Evolutionary conservation across 2,329 filamentous ascomycete species (phyloP).

Genomic region (Anthostomella pinea): DNA sequence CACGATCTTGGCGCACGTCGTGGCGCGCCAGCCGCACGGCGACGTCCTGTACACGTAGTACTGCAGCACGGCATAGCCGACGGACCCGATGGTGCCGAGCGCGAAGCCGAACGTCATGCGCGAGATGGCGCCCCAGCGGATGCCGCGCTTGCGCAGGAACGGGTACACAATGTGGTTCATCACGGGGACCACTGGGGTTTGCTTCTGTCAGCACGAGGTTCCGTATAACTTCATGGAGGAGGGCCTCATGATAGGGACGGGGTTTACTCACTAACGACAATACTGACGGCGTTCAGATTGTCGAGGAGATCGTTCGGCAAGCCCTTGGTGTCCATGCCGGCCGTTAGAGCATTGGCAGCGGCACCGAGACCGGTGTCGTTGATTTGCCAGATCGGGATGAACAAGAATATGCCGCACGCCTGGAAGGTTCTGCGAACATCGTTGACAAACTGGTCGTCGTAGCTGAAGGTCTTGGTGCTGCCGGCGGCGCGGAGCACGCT

Average conservation of each 20-base stretch:
- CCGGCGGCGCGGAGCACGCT: conserved; percentile 42
- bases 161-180: conserved; percentile 43
- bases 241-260: neutral
- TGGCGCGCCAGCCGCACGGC: conserved; percentile 29
- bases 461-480: conserved; percentile 39
- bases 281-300: conserved; percentile 43
- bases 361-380: conserved; percentile 42
- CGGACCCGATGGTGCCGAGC: conserved; percentile 39
- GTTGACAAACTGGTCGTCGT: conserved; percentile 63
- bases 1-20: conserved; percentile 27
- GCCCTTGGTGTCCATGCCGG: conserved; percentile 40
- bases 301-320: conserved; percentile 42
- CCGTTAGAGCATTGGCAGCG: conserved; percentile 39
- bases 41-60: conserved; percentile 31
- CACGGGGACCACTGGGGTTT: conserved; percentile 33
- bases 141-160: conserved; percentile 33
- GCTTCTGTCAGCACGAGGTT: conserved; percentile 9
- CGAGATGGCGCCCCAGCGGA: conserved; percentile 40
- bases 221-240: too few relatives aligned
- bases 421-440: conserved; percentile 55
- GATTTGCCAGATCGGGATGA: conserved; percentile 31
- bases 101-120: conserved; percentile 45
- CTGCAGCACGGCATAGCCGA: conserved; percentile 27
- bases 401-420: conserved; percentile 53
- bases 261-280: conserved; percentile 33